Conservation (phyloP, 2,329 filamentous ascomycete species). For the Elsinoe fawcettii region DNA sequence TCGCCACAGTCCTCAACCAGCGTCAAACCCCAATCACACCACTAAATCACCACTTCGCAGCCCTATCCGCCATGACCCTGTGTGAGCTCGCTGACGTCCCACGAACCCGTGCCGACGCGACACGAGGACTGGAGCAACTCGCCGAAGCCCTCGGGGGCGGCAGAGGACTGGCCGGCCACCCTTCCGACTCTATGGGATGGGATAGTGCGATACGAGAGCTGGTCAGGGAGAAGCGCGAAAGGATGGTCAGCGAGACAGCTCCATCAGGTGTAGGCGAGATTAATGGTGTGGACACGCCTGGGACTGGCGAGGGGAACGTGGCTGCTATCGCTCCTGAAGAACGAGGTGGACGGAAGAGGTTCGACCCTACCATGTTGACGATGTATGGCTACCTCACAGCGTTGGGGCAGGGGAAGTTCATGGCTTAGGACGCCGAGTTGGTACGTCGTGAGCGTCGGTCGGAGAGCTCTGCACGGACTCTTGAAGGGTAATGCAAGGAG, state of each 20-base stretch:
- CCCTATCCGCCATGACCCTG: constrained; percentile 53
- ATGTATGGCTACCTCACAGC: constrained; percentile 34
- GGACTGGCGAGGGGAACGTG: constrained; percentile 21
- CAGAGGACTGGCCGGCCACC: constrained; percentile 34
- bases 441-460: no score
- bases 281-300: constrained; percentile 39
- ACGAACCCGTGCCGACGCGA: constrained; percentile 51
- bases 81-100: constrained; percentile 51
- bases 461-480: no score
- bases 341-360: constrained; percentile 19
- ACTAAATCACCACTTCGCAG: constrained; percentile 59
- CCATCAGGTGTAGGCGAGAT: constrained; percentile 32
- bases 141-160: constrained; percentile 42
- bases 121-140: constrained; percentile 48
- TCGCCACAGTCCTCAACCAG: constrained; percentile 50
- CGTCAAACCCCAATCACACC: constrained; percentile 52
- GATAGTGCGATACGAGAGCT: constrained; percentile 48
- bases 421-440: constrained; percentile 14
- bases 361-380: constrained; percentile 33
- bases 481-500: not conserved
- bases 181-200: constrained; percentile 47
- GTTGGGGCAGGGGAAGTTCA: constrained; percentile 31
- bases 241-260: constrained; percentile 32
- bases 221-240: constrained; percentile 37
- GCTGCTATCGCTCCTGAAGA: constrained; percentile 17